phyloP scores from a whole-genome alignment of 495 filamentous ascomycete species.

The Podospora australis region DNA sequence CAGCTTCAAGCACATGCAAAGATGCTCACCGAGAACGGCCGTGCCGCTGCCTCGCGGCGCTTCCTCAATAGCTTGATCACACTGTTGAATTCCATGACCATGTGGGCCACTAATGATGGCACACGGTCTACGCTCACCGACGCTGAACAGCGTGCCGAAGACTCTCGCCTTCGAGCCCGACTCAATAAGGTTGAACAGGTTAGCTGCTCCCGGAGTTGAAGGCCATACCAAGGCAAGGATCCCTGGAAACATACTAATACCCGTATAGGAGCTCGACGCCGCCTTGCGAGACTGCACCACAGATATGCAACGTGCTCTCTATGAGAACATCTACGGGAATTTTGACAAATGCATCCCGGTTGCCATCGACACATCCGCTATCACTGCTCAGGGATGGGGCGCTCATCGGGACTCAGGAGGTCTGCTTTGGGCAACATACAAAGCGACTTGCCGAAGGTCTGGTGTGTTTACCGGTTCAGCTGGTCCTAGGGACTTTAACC shows the following conservation, averaged over 20 bases:
- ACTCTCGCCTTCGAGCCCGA: constrained; percentile 32
- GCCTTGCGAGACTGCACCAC: constrained; percentile 27
- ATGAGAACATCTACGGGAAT: constrained; percentile 40
- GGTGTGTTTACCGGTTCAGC: constrained; percentile 27
- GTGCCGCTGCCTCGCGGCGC: constrained; percentile 17
- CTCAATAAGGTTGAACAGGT: constrained; percentile 45
- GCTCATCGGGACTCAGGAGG: constrained; percentile 40
- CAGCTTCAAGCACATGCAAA: constrained; percentile 52
- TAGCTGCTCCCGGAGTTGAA: constrained; percentile 15
- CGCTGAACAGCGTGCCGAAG: constrained; percentile 36
- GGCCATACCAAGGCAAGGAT: not conserved
- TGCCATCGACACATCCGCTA: constrained; percentile 32
- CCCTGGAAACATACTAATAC: constrained; percentile 1
- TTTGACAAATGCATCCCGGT: constrained; percentile 31
- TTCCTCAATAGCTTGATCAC: constrained; percentile 47
- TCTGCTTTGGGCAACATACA: constrained; percentile 52
- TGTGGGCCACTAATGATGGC: constrained; percentile 51
- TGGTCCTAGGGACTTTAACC: constrained; percentile 45
- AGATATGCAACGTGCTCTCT: constrained; percentile 33
- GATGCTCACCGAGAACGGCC: constrained; percentile 47
- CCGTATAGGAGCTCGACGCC: constrained; percentile 25
- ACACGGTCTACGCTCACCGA: constrained; percentile 35
- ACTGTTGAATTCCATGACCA: constrained; percentile 50
- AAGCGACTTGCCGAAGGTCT: constrained; percentile 41
- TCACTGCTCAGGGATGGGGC: constrained; percentile 46